phyloP scores from a whole-genome alignment of 441 rosid genomes.

The Erodium texanum region DNA sequence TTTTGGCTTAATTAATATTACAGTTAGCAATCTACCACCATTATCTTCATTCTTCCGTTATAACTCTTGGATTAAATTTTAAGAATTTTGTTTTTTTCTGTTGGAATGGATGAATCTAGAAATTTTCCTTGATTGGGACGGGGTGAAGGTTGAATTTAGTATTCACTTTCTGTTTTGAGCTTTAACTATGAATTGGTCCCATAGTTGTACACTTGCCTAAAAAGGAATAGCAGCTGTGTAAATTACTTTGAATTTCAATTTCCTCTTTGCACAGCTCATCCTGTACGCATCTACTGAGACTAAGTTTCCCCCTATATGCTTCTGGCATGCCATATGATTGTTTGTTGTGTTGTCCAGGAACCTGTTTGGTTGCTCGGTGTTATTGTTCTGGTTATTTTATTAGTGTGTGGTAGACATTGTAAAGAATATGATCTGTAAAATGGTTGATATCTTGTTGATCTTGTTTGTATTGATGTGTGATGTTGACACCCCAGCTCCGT shows the following conservation, averaged over 20 bases:
- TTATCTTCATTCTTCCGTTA: background rate
- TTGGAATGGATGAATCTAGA: background rate
- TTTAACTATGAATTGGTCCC: background rate
- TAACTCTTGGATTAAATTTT: background rate
- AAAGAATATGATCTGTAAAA: background rate
- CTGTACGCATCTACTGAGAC: too few species aligned
- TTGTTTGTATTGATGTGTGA: background rate
- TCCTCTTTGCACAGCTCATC: background rate
- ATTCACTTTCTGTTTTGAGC: background rate
- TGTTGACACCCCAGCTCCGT: slow-evolving; percentile 52
- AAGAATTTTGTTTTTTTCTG: background rate
- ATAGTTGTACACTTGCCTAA: background rate
- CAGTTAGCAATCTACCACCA: background rate
- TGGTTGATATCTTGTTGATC: slow-evolving; percentile 1
- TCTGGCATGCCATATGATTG: too few species aligned
- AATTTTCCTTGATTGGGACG: background rate
- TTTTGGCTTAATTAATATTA: background rate
- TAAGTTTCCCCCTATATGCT: too few species aligned
- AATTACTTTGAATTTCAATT: background rate
- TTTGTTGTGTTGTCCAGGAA: too few species aligned
- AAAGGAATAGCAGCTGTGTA: background rate
- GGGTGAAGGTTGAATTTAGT: background rate
- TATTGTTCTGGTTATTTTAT: too few species aligned
- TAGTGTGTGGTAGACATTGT: too few species aligned
- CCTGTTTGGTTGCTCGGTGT: too few species aligned